Evolutionary conservation across 768 basidiomycete genomes (phyloP).

Genomic region (Tephrocybe rancida): DNA sequence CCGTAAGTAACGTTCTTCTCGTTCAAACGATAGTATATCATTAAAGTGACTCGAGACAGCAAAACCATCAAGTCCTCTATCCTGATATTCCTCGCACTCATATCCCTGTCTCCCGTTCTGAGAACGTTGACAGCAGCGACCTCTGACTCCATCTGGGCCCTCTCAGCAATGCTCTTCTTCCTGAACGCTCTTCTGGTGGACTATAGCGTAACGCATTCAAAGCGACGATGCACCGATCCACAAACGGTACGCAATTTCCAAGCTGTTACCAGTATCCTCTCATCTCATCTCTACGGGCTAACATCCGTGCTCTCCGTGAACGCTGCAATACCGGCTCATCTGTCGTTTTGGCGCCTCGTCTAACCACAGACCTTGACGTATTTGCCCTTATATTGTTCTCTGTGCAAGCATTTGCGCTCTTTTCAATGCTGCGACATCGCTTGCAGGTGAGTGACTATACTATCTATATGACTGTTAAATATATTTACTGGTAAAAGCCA

Average conservation of each 20-base stretch:
- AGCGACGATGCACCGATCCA: conserved; percentile 44
- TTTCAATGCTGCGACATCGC: conserved; percentile 78
- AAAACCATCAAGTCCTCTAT: conserved; percentile 81
- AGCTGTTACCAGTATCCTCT: conserved; percentile 21
- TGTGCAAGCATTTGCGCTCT: conserved; percentile 81
- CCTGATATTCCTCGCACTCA: conserved; percentile 84
- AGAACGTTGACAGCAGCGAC: conserved; percentile 93
- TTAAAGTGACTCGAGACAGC: conserved; percentile 48
- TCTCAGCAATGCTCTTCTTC: conserved; percentile 82
- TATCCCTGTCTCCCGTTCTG: conserved; percentile 89
- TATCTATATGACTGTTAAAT: too few species aligned
- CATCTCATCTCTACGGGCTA: conserved; percentile 44
- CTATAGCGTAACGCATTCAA: conserved; percentile 66
- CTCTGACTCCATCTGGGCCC: conserved; percentile 96
- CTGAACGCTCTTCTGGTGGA: conserved; percentile 87
- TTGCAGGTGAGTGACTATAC: conserved; percentile 74
- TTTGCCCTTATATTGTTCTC: conserved; percentile 89
- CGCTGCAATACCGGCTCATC: conserved; percentile 90
- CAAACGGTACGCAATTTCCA: conserved; percentile 53
- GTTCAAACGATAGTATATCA: too few species aligned
- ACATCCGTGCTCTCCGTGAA: conserved; percentile 88
- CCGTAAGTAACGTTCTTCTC: conserved; percentile 19
- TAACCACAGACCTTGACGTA: conserved; percentile 81
- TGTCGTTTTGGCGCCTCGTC: conserved; percentile 90
- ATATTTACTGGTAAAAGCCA: too few species aligned